A percentile compares a stretch with the other conserved stretches of the same genome.
phyloP scores from a whole-genome alignment of 345 rosid species.

The Acer saccharum region DNA sequence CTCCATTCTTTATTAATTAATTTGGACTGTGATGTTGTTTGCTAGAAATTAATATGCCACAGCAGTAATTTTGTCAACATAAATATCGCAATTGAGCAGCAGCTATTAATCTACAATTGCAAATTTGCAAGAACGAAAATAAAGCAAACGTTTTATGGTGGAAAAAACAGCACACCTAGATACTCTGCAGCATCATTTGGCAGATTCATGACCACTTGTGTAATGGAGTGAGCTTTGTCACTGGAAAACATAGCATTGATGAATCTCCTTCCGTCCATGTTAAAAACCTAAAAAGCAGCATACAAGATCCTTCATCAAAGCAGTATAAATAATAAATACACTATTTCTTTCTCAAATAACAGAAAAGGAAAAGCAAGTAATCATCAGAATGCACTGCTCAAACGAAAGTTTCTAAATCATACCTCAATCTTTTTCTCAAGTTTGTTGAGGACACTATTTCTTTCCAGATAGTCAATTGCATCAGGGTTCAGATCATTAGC shows the following conservation, averaged over 20 bases:
- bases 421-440: slow-evolving; percentile 79
- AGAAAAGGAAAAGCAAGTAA: neutral
- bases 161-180: slow-evolving; percentile 48
- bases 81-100: neutral
- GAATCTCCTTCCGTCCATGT: slow-evolving; percentile 94
- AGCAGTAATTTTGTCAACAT: neutral
- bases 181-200: slow-evolving; percentile 82
- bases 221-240: slow-evolving; percentile 63
- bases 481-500: slow-evolving; percentile 92
- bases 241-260: slow-evolving; percentile 71
- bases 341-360: neutral
- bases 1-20: neutral
- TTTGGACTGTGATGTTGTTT: neutral
- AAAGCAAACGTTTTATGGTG: neutral
- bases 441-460: slow-evolving; percentile 73
- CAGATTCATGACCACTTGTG: slow-evolving; percentile 86
- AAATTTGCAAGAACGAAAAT: neutral
- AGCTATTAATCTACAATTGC: slow-evolving; percentile 1
- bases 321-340: neutral
- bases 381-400: neutral
- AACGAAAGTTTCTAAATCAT: slow-evolving; percentile 12
- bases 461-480: slow-evolving; percentile 79
- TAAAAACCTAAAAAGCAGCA: slow-evolving; percentile 53
- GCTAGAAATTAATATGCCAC: neutral
- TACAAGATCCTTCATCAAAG: slow-evolving; percentile 11